Base-by-base conservation (phyloP, 2,329 filamentous ascomycete species). In the Stachybotrys elegans region DNA sequence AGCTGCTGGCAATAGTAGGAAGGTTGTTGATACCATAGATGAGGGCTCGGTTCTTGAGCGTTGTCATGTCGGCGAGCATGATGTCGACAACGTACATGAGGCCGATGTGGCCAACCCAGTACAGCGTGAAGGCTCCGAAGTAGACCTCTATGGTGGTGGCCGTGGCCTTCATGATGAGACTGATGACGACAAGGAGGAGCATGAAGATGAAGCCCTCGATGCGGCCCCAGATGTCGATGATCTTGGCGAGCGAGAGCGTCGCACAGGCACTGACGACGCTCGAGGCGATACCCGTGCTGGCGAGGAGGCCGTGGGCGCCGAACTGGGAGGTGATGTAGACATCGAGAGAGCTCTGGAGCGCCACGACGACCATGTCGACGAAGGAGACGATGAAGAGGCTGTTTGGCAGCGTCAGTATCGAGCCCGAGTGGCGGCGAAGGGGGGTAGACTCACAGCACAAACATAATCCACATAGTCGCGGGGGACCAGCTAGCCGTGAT, bases 271-370 rank as follows among this genome's bases (percentile, higher is more conserved):
- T 59, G 20, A 72, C 59, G 29, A 69, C 58, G 35, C 57, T 59
- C 31, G 83, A 78, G 7, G 86, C 73, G 22, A 86, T 80, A 42
- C 75, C 68, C 25, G 84, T 76, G 0, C 80, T 83, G 3, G 81
- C 77, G 13, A 87, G 70, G 31, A 87, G 68, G 7, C 81, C 83
- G 56, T 86, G 83, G 42, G 74, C 69, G 35, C 67, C 69, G 57
- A 86, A 87, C 2, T 78, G 72, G 46, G 81, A 85, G 2, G 83
- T 86, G 17, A 84, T 78, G 60, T 81, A 86, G 38, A 79, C 75
- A 9, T 76, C 73, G 37, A 86, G 64, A 27, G 77, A 74, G 43
- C 68, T 43, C 34, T 70, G 59, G 38, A 70, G 55, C 14, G 60
- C 56, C n/a, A 60, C 52, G 4, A 68, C 51, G n/a, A 71, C 53